phyloP scores from a whole-genome alignment of 139 green algal species.

The Auxenochlorella protothecoides region DNA sequence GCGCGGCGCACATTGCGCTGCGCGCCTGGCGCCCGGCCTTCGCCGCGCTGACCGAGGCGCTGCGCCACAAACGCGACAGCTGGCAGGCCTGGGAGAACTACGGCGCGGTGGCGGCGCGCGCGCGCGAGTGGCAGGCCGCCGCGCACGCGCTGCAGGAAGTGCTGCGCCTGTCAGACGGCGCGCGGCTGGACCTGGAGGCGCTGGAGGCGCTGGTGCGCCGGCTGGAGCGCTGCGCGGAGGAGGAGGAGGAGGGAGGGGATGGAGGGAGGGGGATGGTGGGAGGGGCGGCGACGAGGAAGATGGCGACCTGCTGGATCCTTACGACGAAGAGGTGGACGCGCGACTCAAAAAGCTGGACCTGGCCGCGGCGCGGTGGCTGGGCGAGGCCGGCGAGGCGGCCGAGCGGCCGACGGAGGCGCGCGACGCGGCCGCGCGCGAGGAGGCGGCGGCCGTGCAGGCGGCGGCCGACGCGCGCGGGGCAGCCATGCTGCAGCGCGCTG shows the following conservation, averaged over 20 bases:
- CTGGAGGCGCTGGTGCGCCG: constrained; percentile 26
- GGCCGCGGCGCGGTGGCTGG: not conserved
- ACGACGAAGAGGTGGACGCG: not conserved
- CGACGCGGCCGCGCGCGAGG: not conserved
- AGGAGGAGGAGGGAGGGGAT: not conserved
- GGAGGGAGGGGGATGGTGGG: not conserved
- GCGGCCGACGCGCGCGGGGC: not conserved
- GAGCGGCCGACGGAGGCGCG: not conserved
- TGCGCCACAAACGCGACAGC: constrained; percentile 61
- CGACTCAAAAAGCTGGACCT: not conserved
- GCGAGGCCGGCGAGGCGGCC: not conserved
- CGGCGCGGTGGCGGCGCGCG: constrained; percentile 36
- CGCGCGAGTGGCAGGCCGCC: constrained; percentile 19
- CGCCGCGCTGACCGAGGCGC: constrained; percentile 39
- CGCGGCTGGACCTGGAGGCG: constrained; percentile 32
- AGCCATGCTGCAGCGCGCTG: constrained; percentile 4
- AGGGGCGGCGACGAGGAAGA: not conserved
- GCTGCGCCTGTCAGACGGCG: constrained; percentile 35
- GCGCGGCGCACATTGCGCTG: constrained; percentile 65
- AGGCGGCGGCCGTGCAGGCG: not conserved
- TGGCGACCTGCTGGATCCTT: not conserved
- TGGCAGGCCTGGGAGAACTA: constrained; percentile 93
- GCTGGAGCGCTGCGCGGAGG: constrained; percentile 17
- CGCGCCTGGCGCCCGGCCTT: constrained; percentile 21
- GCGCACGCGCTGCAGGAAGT: constrained; percentile 41